Evolutionary conservation across 2,329 filamentous ascomycete species (phyloP), one percentile per base, ranked within the genome.

Genomic region (Fusarium sp.): DNA sequence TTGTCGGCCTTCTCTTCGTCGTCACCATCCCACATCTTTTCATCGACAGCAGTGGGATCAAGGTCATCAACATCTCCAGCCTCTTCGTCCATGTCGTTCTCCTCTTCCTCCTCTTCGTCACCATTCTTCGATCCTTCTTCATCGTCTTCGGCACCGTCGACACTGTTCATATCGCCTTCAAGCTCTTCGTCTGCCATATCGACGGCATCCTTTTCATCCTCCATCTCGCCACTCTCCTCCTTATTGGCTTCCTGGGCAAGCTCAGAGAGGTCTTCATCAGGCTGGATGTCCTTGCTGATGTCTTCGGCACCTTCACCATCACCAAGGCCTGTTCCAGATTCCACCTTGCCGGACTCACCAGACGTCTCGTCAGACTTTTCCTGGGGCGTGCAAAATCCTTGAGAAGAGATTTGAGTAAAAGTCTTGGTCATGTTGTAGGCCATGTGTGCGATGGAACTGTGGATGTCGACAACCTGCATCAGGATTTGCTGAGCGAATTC

Each of bases 21-120:
- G 47, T 91, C 90, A 42, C 94, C 95, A 80, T 99, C 95, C 96
- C 96, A 99, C 88, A 98, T 94, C 85, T 98, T 99, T 83, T 99
- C 97, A 78, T 99, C 97, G 2, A 98, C 92, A 22, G 95, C 93
- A 18, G 90, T 92, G 15, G 94, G 91, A 73, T 97, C 95, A 44
- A 97, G 85, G 75, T 97, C 94, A 81, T 98, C 93, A 14, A 98
- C 94, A 75, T 94, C 92, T 2, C 95, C 96, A 8, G 92, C 88
- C 80, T 98, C 94, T 75, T 97, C 95, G 71, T 98, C 94, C 78
- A 97, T 91, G 12, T 93, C 91, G n/a, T 91, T 84, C 32, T 90
- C 87, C 45, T 90, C 87, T 46, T 90, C 88, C 27, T 92, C 87
- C 32, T 89, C 88, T 12, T 91, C 85, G 54, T 91, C 87, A 2